Evolutionary conservation across 1,139 yeast species (phyloP).

Genomic region (Zygosaccharomyces sapae): DNA sequence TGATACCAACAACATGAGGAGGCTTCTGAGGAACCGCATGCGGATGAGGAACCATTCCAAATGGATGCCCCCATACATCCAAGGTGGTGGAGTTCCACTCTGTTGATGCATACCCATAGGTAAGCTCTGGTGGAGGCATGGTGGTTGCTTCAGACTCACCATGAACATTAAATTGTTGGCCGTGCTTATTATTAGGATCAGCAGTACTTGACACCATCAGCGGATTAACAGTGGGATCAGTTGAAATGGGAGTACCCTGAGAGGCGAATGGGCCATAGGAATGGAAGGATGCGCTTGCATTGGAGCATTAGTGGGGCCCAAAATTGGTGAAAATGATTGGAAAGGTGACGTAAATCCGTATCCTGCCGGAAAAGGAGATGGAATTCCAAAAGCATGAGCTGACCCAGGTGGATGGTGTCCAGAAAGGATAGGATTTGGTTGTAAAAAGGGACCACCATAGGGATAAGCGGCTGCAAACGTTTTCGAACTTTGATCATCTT

Average conservation of each 20-base stretch:
- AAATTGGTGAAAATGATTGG: constrained; percentile 32
- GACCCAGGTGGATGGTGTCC: constrained; percentile 27
- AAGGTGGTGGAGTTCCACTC: constrained; percentile 32
- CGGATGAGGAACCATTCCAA: constrained; percentile 29
- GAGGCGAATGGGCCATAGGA: constrained; percentile 24
- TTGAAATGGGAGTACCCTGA: constrained; percentile 16
- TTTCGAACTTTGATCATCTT: constrained; percentile 6
- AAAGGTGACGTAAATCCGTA: constrained; percentile 35
- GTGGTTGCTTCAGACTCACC: background rate
- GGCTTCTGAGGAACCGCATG: constrained; percentile 20
- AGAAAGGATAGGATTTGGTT: constrained; percentile 30
- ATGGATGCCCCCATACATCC: constrained; percentile 36
- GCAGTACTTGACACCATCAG: constrained; percentile 1
- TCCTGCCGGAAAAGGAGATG: constrained; percentile 34
- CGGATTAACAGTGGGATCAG: constrained; percentile 7
- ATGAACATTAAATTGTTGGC: background rate
- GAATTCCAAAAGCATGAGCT: constrained; percentile 27
- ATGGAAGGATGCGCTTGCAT: constrained; percentile 23
- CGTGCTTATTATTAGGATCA: constrained; percentile 7
- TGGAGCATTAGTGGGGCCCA: constrained; percentile 25
- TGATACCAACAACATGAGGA: constrained; percentile 21
- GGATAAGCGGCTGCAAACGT: constrained; percentile 36
- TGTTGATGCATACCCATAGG: constrained; percentile 24
- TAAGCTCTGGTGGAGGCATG: constrained; percentile 14
- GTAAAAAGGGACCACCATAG: constrained; percentile 36